phyloP scores from a whole-genome alignment of 495 filamentous ascomycete species.

The Neurospora cerealis region DNA sequence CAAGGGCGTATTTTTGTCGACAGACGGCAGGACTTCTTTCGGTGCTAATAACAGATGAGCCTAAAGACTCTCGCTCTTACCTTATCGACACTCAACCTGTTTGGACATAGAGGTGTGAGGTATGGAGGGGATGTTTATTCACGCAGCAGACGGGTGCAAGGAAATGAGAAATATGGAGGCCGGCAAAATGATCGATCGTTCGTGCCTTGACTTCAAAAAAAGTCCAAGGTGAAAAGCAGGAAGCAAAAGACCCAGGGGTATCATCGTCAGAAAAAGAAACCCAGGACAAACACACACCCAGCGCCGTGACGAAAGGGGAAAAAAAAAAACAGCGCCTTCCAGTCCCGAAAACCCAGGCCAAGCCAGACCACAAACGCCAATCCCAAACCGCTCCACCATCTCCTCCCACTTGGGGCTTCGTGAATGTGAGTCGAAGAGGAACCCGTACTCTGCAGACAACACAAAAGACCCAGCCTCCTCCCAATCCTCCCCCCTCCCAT shows the following conservation, averaged over 20 bases:
- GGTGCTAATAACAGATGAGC: not conserved
- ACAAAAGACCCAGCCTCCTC: not conserved
- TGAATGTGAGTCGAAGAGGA: not conserved
- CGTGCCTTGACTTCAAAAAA: not conserved
- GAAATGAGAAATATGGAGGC: not conserved
- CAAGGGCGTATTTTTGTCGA: not conserved
- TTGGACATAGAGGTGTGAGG: not conserved
- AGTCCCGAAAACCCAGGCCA: not conserved
- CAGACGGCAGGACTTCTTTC: not conserved
- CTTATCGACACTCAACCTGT: not conserved
- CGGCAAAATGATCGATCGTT: not conserved
- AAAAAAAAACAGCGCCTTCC: not conserved
- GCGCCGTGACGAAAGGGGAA: conserved; percentile 1
- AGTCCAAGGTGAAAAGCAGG: not conserved
- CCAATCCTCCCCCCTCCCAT: not conserved
- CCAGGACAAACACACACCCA: not conserved
- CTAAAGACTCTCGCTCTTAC: not conserved
- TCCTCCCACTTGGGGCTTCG: not conserved
- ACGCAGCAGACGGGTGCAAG: not conserved
- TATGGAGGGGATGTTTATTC: not conserved
- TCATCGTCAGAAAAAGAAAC: not conserved
- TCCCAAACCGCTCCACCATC: not conserved
- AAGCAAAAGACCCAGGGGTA: not conserved
- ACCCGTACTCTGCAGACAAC: not conserved
- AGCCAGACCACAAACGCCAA: not conserved